Evolutionary conservation across 2,329 filamentous ascomycete genomes (phyloP), one percentile per base, ranked within the genome.

Genomic region (Verticillium alfalfae): DNA sequence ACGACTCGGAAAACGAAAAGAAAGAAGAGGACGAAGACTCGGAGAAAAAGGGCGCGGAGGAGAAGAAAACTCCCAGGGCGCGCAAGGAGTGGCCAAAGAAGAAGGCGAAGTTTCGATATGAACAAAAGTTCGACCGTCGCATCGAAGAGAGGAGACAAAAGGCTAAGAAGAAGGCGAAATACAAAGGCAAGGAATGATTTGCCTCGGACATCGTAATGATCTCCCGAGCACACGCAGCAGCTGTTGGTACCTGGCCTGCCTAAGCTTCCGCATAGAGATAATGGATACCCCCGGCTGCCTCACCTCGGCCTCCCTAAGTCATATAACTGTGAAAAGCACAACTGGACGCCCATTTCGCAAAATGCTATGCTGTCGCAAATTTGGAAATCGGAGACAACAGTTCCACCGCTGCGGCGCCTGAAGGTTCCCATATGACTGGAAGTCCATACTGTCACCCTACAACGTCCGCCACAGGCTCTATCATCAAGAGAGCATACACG

Each of bases 21-120:
- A 72, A 71, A 12, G 70, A 71, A 1, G 73, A 70, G 3, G 71
- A 71, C 22, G 76, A 73, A 13, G 66, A 76, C 60, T 65, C 63
- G 61, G 52, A 69, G 52, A 67, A 72, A 45, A 66, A 69, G 58
- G 68, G 73, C 60, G 70, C 70, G 62, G 72, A 72, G 58, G 71
- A 72, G 10, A 72, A 71, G 67, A 67, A 69, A 64, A 68, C 67
- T 37, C 71, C 70, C 58, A 81, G 78, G 62, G 85, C 85, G 71
- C 79, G 81, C 65, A 82, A 81, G 69, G 80, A 80, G 26, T 93
- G 92, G 77, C 92, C 90, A 79, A 93, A 90, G 78, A 96, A 93
- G 81, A 89, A 89, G 76, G 36, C 62, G 34, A 92, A 93, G 76
- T 98, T 98, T 72, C 86, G 92, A 65, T 99, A 99, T 75, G 92